Conservation (phyloP, 2,329 filamentous ascomycete species). For the Exserohilum rostratum region DNA sequence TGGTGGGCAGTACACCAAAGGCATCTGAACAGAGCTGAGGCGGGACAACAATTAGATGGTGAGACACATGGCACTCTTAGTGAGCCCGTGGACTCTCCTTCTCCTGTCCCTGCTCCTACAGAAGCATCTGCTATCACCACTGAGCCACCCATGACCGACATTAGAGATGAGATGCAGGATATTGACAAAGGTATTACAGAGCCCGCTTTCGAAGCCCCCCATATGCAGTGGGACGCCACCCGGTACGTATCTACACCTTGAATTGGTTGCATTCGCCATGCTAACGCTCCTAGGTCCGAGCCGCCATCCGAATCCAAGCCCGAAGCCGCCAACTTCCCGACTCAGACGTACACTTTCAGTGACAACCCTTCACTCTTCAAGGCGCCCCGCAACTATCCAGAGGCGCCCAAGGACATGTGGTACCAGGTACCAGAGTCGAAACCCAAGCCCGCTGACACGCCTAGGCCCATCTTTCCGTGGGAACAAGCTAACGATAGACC, state of each 20-base stretch:
- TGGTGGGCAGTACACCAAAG: conserved; percentile 97
- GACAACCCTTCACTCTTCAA: conserved; percentile 75
- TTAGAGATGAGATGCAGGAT: conserved; percentile 51
- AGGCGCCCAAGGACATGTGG: conserved; percentile 86
- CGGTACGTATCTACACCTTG: conserved; percentile 52
- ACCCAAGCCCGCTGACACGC: conserved; percentile 64
- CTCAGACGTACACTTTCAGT: conserved; percentile 82
- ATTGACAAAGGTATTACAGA: conserved; percentile 51
- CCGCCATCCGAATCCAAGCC: conserved; percentile 72
- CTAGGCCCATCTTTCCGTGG: conserved; percentile 87
- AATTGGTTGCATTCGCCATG: not conserved
- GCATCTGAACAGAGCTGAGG: conserved; percentile 63
- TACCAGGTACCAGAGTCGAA: conserved; percentile 73
- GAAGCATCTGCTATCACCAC: conserved; percentile 45
- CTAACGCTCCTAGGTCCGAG: conserved; percentile 39
- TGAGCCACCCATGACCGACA: conserved; percentile 53
- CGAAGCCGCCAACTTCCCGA: conserved; percentile 84
- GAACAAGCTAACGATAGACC: conserved; percentile 71
- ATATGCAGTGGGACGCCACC: conserved; percentile 67
- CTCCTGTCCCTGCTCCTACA: conserved; percentile 25
- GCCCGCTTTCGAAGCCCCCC: conserved; percentile 63
- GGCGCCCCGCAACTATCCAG: conserved; percentile 77
- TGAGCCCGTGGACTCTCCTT: conserved; percentile 10
- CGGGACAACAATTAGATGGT: conserved; percentile 3
- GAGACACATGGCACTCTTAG: conserved; percentile 16